Percentiles rank a stretch among this genome's conserved stretches.
These are phyloP conservation scores for Xylaria grammica DNA, from an alignment of 495 filamentous ascomycete species.

Conservation along the genomic window DNA sequence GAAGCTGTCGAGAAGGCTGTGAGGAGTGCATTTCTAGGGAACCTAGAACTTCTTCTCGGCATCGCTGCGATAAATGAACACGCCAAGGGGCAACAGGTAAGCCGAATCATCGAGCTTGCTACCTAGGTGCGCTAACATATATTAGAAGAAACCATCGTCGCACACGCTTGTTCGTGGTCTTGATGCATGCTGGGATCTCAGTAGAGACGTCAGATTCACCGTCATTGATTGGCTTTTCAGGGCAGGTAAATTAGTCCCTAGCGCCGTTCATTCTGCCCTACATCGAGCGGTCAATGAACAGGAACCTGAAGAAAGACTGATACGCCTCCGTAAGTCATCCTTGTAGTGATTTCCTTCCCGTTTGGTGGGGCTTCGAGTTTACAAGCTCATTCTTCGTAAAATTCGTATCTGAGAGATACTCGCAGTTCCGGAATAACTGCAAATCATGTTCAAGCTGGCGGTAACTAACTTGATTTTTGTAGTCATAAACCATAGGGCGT, in stretches of 20 bases:
- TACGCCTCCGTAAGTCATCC: conserved; percentile 32
- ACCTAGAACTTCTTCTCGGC: conserved; percentile 50
- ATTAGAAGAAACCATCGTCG: conserved; percentile 43
- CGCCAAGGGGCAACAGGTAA: conserved; percentile 18
- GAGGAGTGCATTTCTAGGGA: conserved; percentile 46
- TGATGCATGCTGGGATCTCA: conserved; percentile 50
- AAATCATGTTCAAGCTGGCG: not conserved
- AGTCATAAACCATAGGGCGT: conserved; percentile 47
- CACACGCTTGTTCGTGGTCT: conserved; percentile 47
- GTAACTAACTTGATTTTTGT: not conserved
- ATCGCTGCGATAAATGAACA: conserved; percentile 34
- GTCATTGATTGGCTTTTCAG: conserved; percentile 51
- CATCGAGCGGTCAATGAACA: conserved; percentile 51
- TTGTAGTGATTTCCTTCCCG: not conserved
- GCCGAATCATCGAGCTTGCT: not conserved
- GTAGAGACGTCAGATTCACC: conserved; percentile 45
- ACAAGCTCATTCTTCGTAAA: no score
- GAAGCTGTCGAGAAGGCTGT: conserved; percentile 56
- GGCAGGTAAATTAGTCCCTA: conserved; percentile 45
- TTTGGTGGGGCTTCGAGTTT: no score
- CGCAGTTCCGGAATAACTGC: not conserved
- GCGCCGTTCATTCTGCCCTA: conserved; percentile 46
- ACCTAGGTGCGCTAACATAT: not conserved
- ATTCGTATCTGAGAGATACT: not conserved
- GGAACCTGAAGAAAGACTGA: conserved; percentile 48